Evolutionary conservation across 805 yeast species (phyloP), one percentile per base, ranked within the genome.

Genomic region (Candida jianshihensis): DNA sequence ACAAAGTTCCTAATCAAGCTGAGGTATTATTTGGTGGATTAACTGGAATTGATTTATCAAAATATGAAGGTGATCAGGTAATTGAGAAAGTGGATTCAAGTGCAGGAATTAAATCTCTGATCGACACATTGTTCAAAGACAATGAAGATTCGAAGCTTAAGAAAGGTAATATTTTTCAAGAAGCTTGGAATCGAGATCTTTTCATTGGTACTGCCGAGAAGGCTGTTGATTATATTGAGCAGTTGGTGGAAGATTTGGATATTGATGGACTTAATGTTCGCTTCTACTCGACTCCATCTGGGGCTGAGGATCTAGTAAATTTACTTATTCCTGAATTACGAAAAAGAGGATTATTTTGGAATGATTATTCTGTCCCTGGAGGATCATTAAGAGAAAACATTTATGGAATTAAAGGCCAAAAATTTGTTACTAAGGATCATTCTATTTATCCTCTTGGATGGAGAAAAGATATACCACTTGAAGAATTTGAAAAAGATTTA

Each of bases 331-430:
- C 30, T 4, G 30, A 28, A 11, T 13, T 28, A 28, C 30, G 18
- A 18, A 28, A 18, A 10, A 7, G 30, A 17, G 30, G 30, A 17
- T 18, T 28, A 11, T 28, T 28, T 12, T 28, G 30, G 30, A 18
- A 28, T 5, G 30, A 28, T 13, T 28, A 28, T 28, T 21, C 30
- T 6, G 30, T 28, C n/a, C 21, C 20, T 8, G 30, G 56, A 31
- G 47, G 53, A 19, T 67, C 10, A 69, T 82, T 71, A 53, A 64
- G 38, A 82, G 83, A 36, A 19, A 27, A 36, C 10, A 16, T 25
- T 12, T 36, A 28, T 19, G 31, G 26, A 18, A 14, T 9, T 11
- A 21, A 32, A 16, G 39, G 33, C 14, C 33, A 31, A 24, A 30
- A 36, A 21, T 41, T 37, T 15, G n/a, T 41, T 9, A 29, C 30